phyloP scores from a whole-genome alignment of 306 rosid genomes.

The Geum urbanum region DNA sequence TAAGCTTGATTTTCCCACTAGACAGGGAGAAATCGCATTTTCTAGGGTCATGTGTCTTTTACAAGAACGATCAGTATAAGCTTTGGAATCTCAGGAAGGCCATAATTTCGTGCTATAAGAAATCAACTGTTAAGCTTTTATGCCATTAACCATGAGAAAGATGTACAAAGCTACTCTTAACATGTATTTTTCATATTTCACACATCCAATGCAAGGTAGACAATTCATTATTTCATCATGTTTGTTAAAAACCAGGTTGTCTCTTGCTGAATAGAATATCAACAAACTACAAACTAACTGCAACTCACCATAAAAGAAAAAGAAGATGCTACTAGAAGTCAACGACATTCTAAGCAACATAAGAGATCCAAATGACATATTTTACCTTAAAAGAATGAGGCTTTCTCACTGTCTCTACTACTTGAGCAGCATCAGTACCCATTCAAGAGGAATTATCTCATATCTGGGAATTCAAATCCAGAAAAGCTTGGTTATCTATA shows the following conservation, averaged over 20 bases:
- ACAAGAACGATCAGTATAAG: slow-evolving; percentile 1
- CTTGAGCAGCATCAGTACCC: slow-evolving; percentile 63
- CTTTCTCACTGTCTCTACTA: slow-evolving; percentile 33
- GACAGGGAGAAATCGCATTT: neutral
- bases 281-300: slow-evolving; percentile 4
- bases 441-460: slow-evolving; percentile 37
- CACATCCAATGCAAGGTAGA: neutral
- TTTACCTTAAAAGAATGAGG: slow-evolving; percentile 60
- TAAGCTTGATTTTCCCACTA: neutral
- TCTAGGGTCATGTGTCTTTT: neutral
- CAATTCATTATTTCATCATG: slow-evolving; percentile 5
- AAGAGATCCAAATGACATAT: slow-evolving; percentile 6
- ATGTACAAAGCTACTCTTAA: neutral
- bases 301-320: no score
- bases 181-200: neutral
- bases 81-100: neutral
- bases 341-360: slow-evolving; percentile 12
- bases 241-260: slow-evolving; percentile 4
- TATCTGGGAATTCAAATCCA: slow-evolving; percentile 35
- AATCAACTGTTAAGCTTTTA: neutral
- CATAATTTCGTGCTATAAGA: neutral
- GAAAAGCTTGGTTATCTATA: slow-evolving; percentile 20
- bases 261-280: slow-evolving; percentile 5
- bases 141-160: neutral
- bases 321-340: neutral